These are phyloP conservation scores for Didymella keratinophila DNA, from an alignment of 2,329 filamentous ascomycete species.

Conservation along the genomic window DNA sequence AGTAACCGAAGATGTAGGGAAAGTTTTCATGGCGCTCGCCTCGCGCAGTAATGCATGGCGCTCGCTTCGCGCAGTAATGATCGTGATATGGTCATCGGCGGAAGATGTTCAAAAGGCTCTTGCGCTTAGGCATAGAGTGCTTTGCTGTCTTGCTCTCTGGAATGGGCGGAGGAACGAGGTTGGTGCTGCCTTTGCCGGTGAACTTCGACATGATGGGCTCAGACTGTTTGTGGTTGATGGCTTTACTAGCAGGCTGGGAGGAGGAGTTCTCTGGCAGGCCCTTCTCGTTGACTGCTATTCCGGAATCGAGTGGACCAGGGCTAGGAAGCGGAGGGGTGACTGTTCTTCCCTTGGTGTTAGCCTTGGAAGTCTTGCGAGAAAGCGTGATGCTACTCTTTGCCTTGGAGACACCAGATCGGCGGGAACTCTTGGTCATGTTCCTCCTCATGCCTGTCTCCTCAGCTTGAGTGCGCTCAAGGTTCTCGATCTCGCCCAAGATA, in stretches of 20 bases:
- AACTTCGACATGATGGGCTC: slow-evolving; percentile 34
- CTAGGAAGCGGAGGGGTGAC: slow-evolving; percentile 44
- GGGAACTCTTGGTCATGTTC: slow-evolving; percentile 50
- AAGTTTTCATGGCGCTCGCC: background rate
- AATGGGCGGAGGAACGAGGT: slow-evolving; percentile 39
- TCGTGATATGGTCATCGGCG: slow-evolving; percentile 32
- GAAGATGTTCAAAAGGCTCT: slow-evolving; percentile 58
- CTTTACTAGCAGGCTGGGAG: slow-evolving; percentile 28
- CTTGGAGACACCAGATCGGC: slow-evolving; percentile 44
- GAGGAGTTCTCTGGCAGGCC: slow-evolving; percentile 25
- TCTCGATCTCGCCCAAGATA: slow-evolving; percentile 71
- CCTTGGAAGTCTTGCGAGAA: slow-evolving; percentile 43
- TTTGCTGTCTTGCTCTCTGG: slow-evolving; percentile 39
- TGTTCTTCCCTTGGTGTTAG: slow-evolving; percentile 37
- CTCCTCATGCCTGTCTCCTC: slow-evolving; percentile 55
- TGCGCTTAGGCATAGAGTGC: slow-evolving; percentile 56
- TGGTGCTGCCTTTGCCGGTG: slow-evolving; percentile 29
- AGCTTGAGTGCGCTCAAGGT: slow-evolving; percentile 58
- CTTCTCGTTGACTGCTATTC: slow-evolving; percentile 44
- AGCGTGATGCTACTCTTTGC: slow-evolving; percentile 50
- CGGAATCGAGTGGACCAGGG: slow-evolving; percentile 48
- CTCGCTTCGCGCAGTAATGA: slow-evolving; percentile 3
- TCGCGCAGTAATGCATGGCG: background rate
- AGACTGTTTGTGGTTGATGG: slow-evolving; percentile 35
- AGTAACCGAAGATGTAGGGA: background rate